Evolutionary conservation across 352 stramenopile species (phyloP), one percentile per base, ranked within the genome.

Genomic region (Globisporangium cylindrosporum): DNA sequence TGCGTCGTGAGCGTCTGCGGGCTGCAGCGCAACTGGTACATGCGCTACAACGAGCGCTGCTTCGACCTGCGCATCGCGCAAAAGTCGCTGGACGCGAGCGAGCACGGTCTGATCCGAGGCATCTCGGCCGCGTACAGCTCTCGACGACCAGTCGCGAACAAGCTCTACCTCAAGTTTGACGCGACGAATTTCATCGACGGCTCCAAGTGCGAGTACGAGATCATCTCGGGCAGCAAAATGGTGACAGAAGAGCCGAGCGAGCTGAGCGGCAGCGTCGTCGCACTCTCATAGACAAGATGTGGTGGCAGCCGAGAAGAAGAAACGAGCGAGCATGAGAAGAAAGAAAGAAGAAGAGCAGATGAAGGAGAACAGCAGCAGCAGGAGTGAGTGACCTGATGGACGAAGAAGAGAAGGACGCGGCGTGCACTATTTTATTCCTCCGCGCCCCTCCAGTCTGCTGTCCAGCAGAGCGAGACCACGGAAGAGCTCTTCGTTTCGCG

Each of bases 151-250:
- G 78, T 89, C 25, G 85, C 85, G 36, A 76, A 70, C 22, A 89
- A 86, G 59, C 72, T 93, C 55, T 93, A 91, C 68, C 76, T 93
- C 59, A 93, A 93, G 67, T 93, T 93, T 60, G 85, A 93, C 72
- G 71, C 79, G 48, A 81, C 74, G 32, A 93, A 93, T 72, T 89
- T 89, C 41, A 91, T 93, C 61, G 80, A 90, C 73, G 81, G 77
- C 64, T 81, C 73, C 10, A 72, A 63, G 51, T 93, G 85, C 73
- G 64, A 88, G 69, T 93, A 93, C 69, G 74, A 90, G 70, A 81
- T 93, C 62, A 68, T 91, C 18, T 77, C 76, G 5, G 85, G 82
- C 64, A 81, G 64, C 72, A 93, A 93, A 79, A 83, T 67, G 4
- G 72, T 90, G 22, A 73, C 64, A 6, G 57, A 61, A 15, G 64